Percentiles rank a stretch among this genome's conserved stretches.
phyloP scores from a whole-genome alignment of 1,284 basidiomycete species.

The Neotropicomus parvogracilis region DNA sequence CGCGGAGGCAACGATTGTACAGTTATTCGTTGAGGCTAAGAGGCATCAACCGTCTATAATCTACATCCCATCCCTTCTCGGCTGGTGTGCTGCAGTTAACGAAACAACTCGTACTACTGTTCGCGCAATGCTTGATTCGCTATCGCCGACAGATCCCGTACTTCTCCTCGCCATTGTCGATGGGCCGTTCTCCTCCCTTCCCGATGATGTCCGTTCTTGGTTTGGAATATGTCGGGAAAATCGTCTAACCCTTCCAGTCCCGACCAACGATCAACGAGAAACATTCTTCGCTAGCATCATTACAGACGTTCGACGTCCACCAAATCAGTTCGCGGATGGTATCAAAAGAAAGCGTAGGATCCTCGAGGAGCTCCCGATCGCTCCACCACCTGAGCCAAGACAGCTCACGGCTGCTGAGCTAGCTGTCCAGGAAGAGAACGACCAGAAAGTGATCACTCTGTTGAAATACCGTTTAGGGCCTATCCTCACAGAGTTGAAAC shows the following conservation, averaged over 20 bases:
- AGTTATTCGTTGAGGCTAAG: constrained; percentile 97
- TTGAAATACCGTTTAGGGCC: constrained; percentile 86
- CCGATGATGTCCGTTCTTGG: constrained; percentile 85
- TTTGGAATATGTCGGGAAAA: constrained; percentile 82
- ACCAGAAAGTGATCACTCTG: constrained; percentile 75
- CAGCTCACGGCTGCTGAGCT: constrained; percentile 83
- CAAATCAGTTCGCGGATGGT: constrained; percentile 90
- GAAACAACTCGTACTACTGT: constrained; percentile 86
- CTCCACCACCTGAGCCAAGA: constrained; percentile 85
- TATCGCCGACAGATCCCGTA: constrained; percentile 89
- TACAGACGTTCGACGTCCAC: constrained; percentile 67
- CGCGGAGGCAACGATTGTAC: constrained; percentile 88
- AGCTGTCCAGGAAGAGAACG: constrained; percentile 78
- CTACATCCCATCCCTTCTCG: constrained; percentile 86
- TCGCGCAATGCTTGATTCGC: constrained; percentile 85
- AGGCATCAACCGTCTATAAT: constrained; percentile 95
- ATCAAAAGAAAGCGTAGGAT: constrained; percentile 80
- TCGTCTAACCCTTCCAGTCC: constrained; percentile 60
- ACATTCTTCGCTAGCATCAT: constrained; percentile 79
- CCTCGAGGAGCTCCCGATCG: constrained; percentile 83
- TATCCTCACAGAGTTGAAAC: constrained; percentile 84
- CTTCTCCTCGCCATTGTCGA: constrained; percentile 89
- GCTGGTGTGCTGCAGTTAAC: constrained; percentile 84
- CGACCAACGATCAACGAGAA: constrained; percentile 56
- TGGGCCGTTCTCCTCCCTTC: constrained; percentile 66